A percentile compares a stretch with the other conserved stretches of the same genome.
Evolutionary conservation across 208 protist genomes (phyloP).

Genomic region (Novymonas esmeraldas): DNA sequence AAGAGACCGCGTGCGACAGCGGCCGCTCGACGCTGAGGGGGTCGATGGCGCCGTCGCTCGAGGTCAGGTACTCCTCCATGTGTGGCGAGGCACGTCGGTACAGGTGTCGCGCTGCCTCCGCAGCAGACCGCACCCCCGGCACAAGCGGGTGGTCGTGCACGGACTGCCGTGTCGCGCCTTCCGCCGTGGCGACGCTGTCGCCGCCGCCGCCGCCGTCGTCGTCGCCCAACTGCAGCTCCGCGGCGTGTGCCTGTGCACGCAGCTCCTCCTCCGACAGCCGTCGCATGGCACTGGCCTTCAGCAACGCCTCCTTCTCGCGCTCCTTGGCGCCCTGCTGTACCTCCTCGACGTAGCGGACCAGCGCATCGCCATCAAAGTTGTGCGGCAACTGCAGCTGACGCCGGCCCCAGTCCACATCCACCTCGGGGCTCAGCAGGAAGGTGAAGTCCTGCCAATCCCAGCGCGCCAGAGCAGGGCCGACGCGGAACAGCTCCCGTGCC

Average conservation of each 20-base stretch:
- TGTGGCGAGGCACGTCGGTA: constrained; percentile 69
- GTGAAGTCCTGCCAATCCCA: constrained; percentile 92
- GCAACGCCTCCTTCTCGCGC: constrained; percentile 52
- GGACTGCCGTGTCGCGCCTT: constrained; percentile 15
- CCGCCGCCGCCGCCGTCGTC: neutral
- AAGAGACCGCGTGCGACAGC: constrained; percentile 78
- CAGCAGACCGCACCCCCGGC: constrained; percentile 22
- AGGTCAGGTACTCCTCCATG: constrained; percentile 88
- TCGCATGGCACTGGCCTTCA: constrained; percentile 63
- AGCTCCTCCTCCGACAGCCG: constrained; percentile 47
- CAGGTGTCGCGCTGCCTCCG: constrained; percentile 42
- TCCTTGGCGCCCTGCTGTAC: constrained; percentile 80
- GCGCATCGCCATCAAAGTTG: constrained; percentile 89
- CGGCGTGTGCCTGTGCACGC: constrained; percentile 43
- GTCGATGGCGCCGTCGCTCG: constrained; percentile 62
- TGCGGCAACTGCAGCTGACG: constrained; percentile 73
- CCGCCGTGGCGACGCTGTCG: neutral
- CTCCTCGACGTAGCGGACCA: constrained; percentile 88
- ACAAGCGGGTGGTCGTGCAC: constrained; percentile 20
- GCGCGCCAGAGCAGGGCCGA: constrained; percentile 70
- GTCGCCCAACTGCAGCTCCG: constrained; percentile 58
- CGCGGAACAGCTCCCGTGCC: constrained; percentile 89
- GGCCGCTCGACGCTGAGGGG: constrained; percentile 84
- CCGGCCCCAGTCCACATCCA: constrained; percentile 85
- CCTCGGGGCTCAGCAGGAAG: constrained; percentile 75